phyloP scores from a whole-genome alignment of 2,329 filamentous ascomycete genomes.

The Phialocephala subalpina region DNA sequence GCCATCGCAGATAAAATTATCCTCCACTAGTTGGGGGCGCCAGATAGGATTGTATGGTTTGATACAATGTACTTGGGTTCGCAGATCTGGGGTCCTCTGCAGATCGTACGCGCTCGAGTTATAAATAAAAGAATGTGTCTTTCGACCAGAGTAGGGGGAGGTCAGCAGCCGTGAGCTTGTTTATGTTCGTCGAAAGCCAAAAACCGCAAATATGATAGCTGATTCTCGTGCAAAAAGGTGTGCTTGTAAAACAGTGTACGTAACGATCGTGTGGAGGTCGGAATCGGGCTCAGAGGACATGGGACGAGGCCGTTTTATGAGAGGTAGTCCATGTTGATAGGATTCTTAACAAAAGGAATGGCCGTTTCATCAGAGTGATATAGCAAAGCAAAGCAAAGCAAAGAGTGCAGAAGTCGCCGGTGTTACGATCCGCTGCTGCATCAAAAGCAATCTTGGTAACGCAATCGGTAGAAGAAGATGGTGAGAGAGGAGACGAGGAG shows the following conservation, averaged over 20 bases:
- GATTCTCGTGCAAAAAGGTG: neutral
- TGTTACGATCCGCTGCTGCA: neutral
- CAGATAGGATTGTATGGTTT: neutral
- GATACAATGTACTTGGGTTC: neutral
- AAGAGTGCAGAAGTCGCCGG: neutral
- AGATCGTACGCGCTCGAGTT: constrained; percentile 10
- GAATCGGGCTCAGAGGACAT: neutral
- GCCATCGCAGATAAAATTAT: neutral
- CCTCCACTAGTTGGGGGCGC: neutral
- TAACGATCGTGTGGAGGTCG: neutral
- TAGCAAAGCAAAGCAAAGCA: too few relatives aligned
- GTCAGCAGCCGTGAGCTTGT: constrained; percentile 2
- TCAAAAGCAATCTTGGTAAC: constrained; percentile 1
- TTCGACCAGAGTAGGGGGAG: neutral
- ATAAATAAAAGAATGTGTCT: constrained; percentile 13
- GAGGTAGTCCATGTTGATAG: neutral
- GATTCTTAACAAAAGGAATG: neutral
- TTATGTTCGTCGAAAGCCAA: neutral
- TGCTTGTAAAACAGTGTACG: neutral
- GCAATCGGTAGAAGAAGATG: constrained; percentile 8
- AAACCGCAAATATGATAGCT: neutral
- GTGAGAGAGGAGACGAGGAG: neutral
- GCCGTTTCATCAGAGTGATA: neutral
- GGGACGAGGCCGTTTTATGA: neutral
- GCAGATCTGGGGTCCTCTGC: constrained; percentile 10